These are phyloP conservation scores for Zelopaecilomyces penicillatus DNA, from an alignment of 2,329 filamentous ascomycete species.

Conservation along the genomic window DNA sequence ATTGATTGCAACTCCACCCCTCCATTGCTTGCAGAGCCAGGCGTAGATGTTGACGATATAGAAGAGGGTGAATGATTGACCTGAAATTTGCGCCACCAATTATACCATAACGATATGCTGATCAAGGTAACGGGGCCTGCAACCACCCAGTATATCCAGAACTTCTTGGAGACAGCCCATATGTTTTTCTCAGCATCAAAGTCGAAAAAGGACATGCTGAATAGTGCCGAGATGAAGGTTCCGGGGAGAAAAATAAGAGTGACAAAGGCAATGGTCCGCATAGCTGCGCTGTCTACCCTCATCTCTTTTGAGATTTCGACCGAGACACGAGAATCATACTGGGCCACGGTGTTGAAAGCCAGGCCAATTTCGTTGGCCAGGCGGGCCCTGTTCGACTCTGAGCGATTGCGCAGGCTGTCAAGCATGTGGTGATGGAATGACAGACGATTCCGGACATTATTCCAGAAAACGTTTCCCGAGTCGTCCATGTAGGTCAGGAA, in stretches of 20 bases:
- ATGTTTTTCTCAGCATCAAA: slow-evolving; percentile 14
- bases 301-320: slow-evolving; percentile 32
- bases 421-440: slow-evolving; percentile 25
- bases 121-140: slow-evolving; percentile 20
- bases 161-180: slow-evolving; percentile 22
- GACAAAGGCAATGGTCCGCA: slow-evolving; percentile 42
- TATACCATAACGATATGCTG: slow-evolving; percentile 15
- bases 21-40: too few relatives aligned
- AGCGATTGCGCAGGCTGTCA: slow-evolving; percentile 25
- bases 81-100: too few relatives aligned
- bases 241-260: slow-evolving; percentile 42
- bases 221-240: slow-evolving; percentile 41
- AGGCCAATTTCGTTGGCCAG: slow-evolving; percentile 50
- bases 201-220: slow-evolving; percentile 38
- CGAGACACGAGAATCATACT: slow-evolving; percentile 30
- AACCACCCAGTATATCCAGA: slow-evolving; percentile 30
- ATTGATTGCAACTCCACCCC: too few relatives aligned
- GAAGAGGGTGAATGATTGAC: too few relatives aligned
- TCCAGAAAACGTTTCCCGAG: background rate
- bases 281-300: slow-evolving; percentile 39
- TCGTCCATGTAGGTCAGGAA: slow-evolving; percentile 6
- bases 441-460: slow-evolving; percentile 23
- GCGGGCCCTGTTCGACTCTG: slow-evolving; percentile 32
- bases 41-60: too few relatives aligned
- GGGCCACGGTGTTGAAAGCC: slow-evolving; percentile 34